Evolutionary conservation across 805 yeast genomes (phyloP).

Genomic region (Ogataea thermomethanolica): DNA sequence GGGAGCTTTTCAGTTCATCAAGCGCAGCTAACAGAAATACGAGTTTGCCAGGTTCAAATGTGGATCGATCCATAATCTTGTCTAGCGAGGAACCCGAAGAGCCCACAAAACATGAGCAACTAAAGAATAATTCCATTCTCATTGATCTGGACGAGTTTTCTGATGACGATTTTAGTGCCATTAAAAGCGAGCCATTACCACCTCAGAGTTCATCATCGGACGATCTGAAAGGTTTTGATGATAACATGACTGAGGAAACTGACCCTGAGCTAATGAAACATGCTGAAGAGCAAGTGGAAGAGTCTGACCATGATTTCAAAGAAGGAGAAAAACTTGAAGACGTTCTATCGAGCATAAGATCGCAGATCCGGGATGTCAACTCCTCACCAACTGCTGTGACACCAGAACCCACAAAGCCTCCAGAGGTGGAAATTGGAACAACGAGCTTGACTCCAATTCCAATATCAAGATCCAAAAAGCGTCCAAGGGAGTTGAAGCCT

Average conservation of each 20-base stretch:
- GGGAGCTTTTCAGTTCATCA: constrained; percentile 19
- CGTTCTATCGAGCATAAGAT: background rate
- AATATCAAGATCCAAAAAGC: background rate
- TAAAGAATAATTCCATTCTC: constrained; percentile 5
- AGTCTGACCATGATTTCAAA: constrained; percentile 16
- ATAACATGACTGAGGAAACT: constrained; percentile 14
- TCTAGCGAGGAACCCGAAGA: constrained; percentile 11
- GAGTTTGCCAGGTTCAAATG: constrained; percentile 10
- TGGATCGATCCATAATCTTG: constrained; percentile 12
- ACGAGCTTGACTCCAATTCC: constrained; percentile 5
- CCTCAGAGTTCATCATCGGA: constrained; percentile 12
- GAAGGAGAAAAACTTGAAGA: constrained; percentile 4
- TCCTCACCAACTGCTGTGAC: constrained; percentile 4
- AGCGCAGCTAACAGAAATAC: constrained; percentile 1
- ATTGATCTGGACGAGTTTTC: constrained; percentile 19
- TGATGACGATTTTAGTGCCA: constrained; percentile 13
- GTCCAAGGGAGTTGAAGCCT: background rate
- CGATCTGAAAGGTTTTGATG: constrained; percentile 6
- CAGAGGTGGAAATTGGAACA: background rate
- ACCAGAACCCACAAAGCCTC: background rate
- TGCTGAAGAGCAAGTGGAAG: constrained; percentile 10
- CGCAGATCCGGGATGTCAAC: constrained; percentile 1
- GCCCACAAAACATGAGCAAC: background rate
- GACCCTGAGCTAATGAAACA: constrained; percentile 3
- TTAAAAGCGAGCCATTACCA: constrained; percentile 3